phyloP scores from a whole-genome alignment of 257 asterid genomes.

The Penstemon davidsonii region DNA sequence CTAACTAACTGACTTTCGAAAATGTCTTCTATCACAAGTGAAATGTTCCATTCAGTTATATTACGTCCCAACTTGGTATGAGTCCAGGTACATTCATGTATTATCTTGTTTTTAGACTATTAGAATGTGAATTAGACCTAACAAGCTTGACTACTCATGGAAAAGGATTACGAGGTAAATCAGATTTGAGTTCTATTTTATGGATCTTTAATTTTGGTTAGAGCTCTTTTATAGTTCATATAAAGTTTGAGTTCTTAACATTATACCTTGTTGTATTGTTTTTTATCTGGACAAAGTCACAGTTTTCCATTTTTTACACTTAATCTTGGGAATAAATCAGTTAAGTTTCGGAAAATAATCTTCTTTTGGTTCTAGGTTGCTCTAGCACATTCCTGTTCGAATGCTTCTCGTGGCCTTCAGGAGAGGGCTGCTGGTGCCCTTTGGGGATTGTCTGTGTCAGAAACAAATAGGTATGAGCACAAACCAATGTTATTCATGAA shows the following conservation, averaged over 20 bases:
- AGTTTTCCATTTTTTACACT: too few relatives aligned
- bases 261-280: too few relatives aligned
- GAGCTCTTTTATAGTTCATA: background rate
- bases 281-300: too few relatives aligned
- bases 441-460: slow-evolving; percentile 75
- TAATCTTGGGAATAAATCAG: too few relatives aligned
- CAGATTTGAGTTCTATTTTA: background rate
- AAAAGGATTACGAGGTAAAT: background rate
- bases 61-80: background rate
- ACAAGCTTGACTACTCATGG: background rate
- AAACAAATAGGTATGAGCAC: slow-evolving; percentile 72
- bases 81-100: background rate
- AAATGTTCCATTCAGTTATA: background rate
- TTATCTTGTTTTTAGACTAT: background rate
- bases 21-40: background rate
- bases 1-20: background rate
- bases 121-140: background rate
- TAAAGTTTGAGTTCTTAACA: background rate
- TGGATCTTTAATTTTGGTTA: background rate
- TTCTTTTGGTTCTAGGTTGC: slow-evolving; percentile 29
- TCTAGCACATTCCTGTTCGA: slow-evolving; percentile 35
- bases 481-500: background rate
- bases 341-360: background rate
- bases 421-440: slow-evolving; percentile 85
- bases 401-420: slow-evolving; percentile 63